Percentiles rank a stretch among this genome's conserved stretches.
These are phyloP conservation scores for Wickerhamomyces subpelliculosus DNA, from an alignment of 805 yeast genomes.

Conservation along the genomic window DNA sequence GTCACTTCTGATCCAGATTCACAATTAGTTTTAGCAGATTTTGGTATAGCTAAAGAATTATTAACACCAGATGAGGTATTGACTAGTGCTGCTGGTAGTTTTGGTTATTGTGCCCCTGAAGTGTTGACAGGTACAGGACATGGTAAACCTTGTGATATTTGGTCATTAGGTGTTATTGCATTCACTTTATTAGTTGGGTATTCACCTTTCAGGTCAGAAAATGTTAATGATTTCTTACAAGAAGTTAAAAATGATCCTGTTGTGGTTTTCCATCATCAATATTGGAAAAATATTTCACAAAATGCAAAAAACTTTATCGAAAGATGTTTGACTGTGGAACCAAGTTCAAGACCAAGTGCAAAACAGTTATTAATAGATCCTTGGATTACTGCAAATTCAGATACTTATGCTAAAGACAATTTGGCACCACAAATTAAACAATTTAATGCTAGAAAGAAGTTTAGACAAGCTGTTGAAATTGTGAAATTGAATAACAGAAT, in stretches of 20 bases:
- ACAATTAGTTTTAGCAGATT: conserved; percentile 83
- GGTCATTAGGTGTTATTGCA: conserved; percentile 93
- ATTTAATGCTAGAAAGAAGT: conserved; percentile 77
- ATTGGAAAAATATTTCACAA: conserved; percentile 76
- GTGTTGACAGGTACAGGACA: conserved; percentile 78
- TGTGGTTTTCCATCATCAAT: conserved; percentile 82
- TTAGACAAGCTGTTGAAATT: conserved; percentile 79
- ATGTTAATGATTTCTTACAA: conserved; percentile 67
- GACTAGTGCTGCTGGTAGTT: conserved; percentile 78
- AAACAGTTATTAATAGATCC: conserved; percentile 56
- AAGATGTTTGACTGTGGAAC: conserved; percentile 62
- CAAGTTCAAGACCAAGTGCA: conserved; percentile 64
- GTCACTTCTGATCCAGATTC: conserved; percentile 51
- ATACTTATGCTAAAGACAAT: conserved; percentile 44
- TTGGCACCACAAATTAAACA: conserved; percentile 75
- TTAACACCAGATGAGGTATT: conserved; percentile 52
- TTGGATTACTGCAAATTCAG: conserved; percentile 59
- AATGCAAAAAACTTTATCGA: conserved; percentile 78
- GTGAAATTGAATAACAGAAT: conserved; percentile 78
- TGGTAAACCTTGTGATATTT: conserved; percentile 91
- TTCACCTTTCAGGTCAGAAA: conserved; percentile 85
- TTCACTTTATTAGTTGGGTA: conserved; percentile 89
- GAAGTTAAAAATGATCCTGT: conserved; percentile 66
- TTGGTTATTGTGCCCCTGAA: conserved; percentile 97
- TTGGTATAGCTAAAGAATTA: conserved; percentile 86